Evolutionary conservation across 345 rosid genomes (phyloP), one percentile per base, ranked within the genome.

Genomic region (Eucalyptus camaldulensis): DNA sequence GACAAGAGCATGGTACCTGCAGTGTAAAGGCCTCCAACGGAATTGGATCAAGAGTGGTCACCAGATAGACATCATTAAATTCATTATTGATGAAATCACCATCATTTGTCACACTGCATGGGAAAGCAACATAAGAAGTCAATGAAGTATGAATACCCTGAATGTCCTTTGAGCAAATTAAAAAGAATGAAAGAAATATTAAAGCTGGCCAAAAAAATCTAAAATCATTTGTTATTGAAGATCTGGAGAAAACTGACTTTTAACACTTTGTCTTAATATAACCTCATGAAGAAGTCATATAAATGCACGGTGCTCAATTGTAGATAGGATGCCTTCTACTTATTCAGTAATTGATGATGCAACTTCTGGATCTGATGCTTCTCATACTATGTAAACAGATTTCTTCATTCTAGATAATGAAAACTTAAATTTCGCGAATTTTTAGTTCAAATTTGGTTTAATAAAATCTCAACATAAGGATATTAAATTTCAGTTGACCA

Each of bases 51-150:
- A 93, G 88, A 86, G 95, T 91, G 45, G 99, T 97, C 69, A 96
- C 96, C 86, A 97, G 95, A 90, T 96, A 97, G 83, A 97, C 99
- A 91, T 97, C 99, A 87, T 92, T 94, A 88, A 90, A 96, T 92
- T 97, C 99, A 89, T 97, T 97, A 88, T 97, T 97, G 93, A 96
- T 94, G 94, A 90, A 97, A 16, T 92, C 95, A 1, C 99, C 99
- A 93, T 92, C 94, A 94, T 97, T 96, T 91, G 80, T 93, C 89
- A 92, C 94, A 90, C 99, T 97, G 95, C 93, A 91, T 25, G 86
- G 44, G 86, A 49, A 91, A 87, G 43, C 54, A 54, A 50, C 53
- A 56, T 40, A 50, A 51, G 14, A 87, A 49, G 81, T 51, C 69
- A 83, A 53, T 40, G 51, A 89, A 86, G 10, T 85, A 29, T 49